Base-by-base conservation (phyloP, 768 basidiomycete genomes). In the Multifurca ochricompacta region DNA sequence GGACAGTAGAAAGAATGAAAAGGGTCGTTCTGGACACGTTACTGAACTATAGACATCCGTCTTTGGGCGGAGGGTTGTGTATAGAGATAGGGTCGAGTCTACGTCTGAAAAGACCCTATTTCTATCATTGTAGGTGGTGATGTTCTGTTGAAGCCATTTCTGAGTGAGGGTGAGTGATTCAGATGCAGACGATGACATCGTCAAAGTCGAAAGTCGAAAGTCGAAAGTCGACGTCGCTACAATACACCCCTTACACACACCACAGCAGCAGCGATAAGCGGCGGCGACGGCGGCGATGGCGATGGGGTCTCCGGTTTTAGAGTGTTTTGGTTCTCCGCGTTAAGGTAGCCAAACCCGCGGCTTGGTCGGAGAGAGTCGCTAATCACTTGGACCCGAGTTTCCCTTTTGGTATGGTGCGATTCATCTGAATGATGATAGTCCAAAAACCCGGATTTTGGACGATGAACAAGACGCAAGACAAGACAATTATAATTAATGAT, bases 31-130 rank as follows among this genome's bases (percentile, higher is more conserved):
- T 57, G 39, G 56, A 18, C 51, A 48, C 30, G 36, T 11, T 44
- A 72, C 70, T 67, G 65, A 65, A 76, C 77, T 90, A 78, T 91
- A 91, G 11, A 87, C 77, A 61, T 90, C 91, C 2, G 86, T 82
- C 67, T 88, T 89, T 47, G 87, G 90, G 11, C 83, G 74, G 48
- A 91, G 74, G 27, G 85, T 70, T 7, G 73, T 67, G 63, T 73
- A 77, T 51, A 74, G 71, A 28, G 68, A 56, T 49, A 93, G 78
- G n/a, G 71, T 74, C 10, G 74, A 66, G 66, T 85, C 79, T 55
- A 86, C 71, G 67, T 93, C 82, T 6, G 73, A 62, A 59, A 76
- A 84, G 46, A 89, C 79, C 46, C 78, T 74, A 51, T 83, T 79
- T 19, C 63, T 66, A 48, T 75, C 64, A 3, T 70, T 63, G 63